Evolutionary conservation across 257 asterid species (phyloP), one percentile per base, ranked within the genome.

Genomic region (Plectranthus barbatus): DNA sequence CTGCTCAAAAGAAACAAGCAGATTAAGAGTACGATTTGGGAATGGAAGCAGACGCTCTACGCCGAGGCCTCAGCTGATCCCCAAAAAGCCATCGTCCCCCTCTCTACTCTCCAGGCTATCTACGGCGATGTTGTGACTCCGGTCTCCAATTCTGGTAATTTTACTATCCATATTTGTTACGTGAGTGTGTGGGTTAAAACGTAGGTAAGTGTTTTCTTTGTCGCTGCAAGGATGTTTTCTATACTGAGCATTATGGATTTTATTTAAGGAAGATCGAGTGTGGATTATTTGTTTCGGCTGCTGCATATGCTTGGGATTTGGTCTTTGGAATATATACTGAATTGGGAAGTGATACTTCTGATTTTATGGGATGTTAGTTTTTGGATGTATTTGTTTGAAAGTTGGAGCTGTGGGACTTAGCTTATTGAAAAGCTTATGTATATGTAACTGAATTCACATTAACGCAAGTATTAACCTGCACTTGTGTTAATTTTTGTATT

Each of bases 31-130:
- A 54, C 86, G 20, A 77, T 89, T 42, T 83, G 99, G 99, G 80
- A 82, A 17, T 89, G 96, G 93, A 92, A 89, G 72, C 95, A 87
- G 75, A 76, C 73, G 67, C 87, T 92, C 55, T 89, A 74, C 70
- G 79, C 88, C 1, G 87, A 82, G 72, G 96, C 91, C 15, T 78
- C 76, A 46, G 77, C 76, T 9, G 50, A 77, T 70, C 73, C 85
- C 39, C 66, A 51, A 14, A 56, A 70, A 4, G 74, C 92, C 44
- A 33, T 80, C 46, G 77, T 86, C 24, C 85, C 97, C 40, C 88
- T 86, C 18, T 77, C 95, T 46, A 89, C 79, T 13, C 86, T 92
- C 74, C 87, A 87, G 71, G 68, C 84, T 54, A 89, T 92, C 60
- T 89, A 83, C 34, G 99, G 96, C 33, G 96, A 89, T 49, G 83